phyloP scores from a whole-genome alignment of 78 protist species.

The slime mould (Dictyostelium discoideum) region dicty_2.7 NC_007089.4:3551001-3551500 shows the following conservation, averaged over 20 bases:
- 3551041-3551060: background rate
- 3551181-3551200: background rate
- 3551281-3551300: background rate
- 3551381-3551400: background rate
- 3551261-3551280: background rate
- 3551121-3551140: background rate
- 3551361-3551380: background rate
- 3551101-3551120: background rate
- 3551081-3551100: background rate
- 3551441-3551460: background rate
- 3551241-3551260: background rate
- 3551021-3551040: background rate
- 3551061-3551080: background rate
- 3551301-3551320: background rate
- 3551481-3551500: background rate
- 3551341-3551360: background rate
- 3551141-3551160: background rate
- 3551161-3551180: background rate
- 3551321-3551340: background rate
- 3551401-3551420: background rate
- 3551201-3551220: background rate
- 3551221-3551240: background rate
- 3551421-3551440: background rate
- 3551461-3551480: background rate
- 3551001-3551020: background rate